Conservation (phyloP, 108 stramenopile species). For the Skeletonema costatum region DNA sequence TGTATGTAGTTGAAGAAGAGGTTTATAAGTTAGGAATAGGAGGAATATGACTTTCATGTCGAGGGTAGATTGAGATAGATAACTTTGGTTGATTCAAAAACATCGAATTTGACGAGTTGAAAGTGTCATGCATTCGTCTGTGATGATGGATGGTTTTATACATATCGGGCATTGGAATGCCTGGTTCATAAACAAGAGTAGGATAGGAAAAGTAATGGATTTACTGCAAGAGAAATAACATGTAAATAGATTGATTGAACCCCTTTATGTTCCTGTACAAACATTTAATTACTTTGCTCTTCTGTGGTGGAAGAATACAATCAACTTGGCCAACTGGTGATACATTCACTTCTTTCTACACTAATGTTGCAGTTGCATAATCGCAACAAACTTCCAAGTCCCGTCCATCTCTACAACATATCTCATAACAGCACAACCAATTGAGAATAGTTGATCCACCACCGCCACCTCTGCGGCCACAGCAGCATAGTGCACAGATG, state of each 20-base stretch:
- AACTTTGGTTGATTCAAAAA: background rate
- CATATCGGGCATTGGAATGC: background rate
- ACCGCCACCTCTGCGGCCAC: conserved; percentile 25
- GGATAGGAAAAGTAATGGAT: no score
- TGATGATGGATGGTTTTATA: background rate
- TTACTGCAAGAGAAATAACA: no score
- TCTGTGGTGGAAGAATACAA: background rate
- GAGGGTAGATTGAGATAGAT: background rate
- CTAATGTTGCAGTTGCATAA: conserved; percentile 6
- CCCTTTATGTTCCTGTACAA: no score
- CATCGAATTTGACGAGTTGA: background rate
- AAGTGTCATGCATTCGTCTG: background rate
- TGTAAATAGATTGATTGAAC: background rate
- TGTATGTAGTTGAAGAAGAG: background rate
- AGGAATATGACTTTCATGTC: background rate
- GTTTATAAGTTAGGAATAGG: background rate
- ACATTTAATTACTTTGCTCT: background rate
- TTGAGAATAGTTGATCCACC: conserved; percentile 17
- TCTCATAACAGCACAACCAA: conserved; percentile 34
- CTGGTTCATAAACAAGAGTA: background rate
- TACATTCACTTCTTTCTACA: background rate
- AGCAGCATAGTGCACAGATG: conserved; percentile 32
- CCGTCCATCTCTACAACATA: conserved; percentile 39
- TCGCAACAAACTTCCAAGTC: conserved; percentile 43
- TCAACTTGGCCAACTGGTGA: background rate